Evolutionary conservation across 257 asterid species (phyloP).

Genomic region (Solanum ahanhuiri): DNA sequence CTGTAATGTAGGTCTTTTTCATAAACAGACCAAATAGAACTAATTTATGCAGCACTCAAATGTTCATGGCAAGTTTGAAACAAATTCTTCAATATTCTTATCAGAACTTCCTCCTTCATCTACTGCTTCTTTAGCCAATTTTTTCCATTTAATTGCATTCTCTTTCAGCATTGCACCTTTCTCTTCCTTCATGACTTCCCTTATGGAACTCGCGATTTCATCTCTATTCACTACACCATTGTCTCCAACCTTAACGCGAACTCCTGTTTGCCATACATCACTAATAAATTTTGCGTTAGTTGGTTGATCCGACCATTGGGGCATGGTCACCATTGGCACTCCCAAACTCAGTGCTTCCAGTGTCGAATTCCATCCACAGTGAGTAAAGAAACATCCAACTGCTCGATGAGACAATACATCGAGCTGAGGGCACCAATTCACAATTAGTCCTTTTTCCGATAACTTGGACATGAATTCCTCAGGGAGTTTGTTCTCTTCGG

Average conservation of each 20-base stretch:
- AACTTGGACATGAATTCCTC: neutral
- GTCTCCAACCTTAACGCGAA: constrained; percentile 2
- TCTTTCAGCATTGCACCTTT: neutral
- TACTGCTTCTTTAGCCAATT: neutral
- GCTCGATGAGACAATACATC: constrained; percentile 26
- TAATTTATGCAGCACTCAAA: neutral
- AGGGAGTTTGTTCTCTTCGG: constrained; percentile 26
- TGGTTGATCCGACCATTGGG: neutral
- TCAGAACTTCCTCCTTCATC: neutral
- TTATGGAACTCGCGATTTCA: constrained; percentile 12
- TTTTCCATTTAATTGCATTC: neutral
- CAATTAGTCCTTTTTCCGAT: constrained; percentile 15
- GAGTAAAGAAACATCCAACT: constrained; percentile 16
- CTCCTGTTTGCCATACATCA: constrained; percentile 30
- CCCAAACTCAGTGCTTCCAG: neutral
- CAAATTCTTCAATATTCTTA: neutral
- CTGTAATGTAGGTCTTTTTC: neutral
- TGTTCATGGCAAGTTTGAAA: neutral
- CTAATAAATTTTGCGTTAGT: constrained; percentile 8
- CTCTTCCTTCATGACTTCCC: constrained; percentile 13
- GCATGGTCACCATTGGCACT: neutral
- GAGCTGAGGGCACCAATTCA: constrained; percentile 36
- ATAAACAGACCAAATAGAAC: neutral
- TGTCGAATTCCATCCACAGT: neutral
- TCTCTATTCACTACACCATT: constrained; percentile 6